Percentiles rank a stretch among this genome's conserved stretches.
Conservation (phyloP, 1,284 basidiomycete species). For the Ceraceosorus guamensis region DNA sequence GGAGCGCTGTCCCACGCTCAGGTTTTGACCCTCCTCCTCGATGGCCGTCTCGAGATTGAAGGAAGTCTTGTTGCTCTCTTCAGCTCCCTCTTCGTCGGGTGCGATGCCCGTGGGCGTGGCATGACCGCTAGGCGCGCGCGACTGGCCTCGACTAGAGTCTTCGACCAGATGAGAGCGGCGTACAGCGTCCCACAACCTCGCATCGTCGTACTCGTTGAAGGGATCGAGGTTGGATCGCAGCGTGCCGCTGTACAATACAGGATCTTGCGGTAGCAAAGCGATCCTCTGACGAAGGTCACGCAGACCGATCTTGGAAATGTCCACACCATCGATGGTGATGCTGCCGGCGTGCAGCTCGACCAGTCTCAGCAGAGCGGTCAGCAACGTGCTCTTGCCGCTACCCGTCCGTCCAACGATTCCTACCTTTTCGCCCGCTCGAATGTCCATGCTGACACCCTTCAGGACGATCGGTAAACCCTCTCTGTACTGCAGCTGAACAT, state of each 20-base stretch:
- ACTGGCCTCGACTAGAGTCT: conserved; percentile 4
- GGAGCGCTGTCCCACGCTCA: conserved; percentile 59
- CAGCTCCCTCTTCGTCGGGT: conserved; percentile 14
- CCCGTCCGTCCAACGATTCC: conserved; percentile 54
- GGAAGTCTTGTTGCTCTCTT: conserved; percentile 16
- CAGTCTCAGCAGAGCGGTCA: conserved; percentile 65
- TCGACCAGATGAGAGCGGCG: conserved; percentile 45
- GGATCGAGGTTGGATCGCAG: conserved; percentile 50
- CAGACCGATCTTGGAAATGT: conserved; percentile 55
- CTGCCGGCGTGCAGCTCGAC: conserved; percentile 60
- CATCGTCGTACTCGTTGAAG: conserved; percentile 46
- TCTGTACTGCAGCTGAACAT: conserved; percentile 53
- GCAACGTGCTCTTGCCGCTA: conserved; percentile 65
- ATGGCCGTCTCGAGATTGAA: conserved; percentile 44
- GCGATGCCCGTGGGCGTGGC: conserved; percentile 10
- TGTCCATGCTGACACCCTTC: conserved; percentile 50
- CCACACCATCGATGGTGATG: conserved; percentile 65
- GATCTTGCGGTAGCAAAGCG: conserved; percentile 45
- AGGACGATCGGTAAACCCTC: conserved; percentile 53
- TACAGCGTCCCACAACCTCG: conserved; percentile 45
- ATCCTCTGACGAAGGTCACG: conserved; percentile 41
- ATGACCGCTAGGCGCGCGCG: not conserved
- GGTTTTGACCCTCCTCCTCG: conserved; percentile 55
- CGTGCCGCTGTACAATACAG: conserved; percentile 48
- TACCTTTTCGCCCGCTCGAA: conserved; percentile 54